Conservation (phyloP, 495 filamentous ascomycete species). For the Pseudotulostoma volvatum region DNA sequence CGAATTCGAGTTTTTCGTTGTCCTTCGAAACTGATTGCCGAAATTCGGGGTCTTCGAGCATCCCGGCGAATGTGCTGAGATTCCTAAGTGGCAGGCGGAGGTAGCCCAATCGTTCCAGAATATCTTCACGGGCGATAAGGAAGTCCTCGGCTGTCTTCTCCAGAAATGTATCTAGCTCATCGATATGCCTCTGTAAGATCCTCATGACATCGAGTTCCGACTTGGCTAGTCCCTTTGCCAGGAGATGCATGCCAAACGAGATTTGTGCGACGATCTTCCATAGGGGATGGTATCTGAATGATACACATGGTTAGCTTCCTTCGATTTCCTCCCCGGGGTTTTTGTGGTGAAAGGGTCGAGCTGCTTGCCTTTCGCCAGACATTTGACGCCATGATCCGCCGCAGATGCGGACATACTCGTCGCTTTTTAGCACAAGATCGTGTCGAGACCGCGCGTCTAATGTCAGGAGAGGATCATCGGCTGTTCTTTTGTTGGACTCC, state of each 20-base stretch:
- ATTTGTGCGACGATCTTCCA: slow-evolving; percentile 87
- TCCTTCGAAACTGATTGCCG: slow-evolving; percentile 65
- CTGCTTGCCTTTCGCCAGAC: slow-evolving; percentile 35
- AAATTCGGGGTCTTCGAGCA: slow-evolving; percentile 73
- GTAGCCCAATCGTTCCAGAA: slow-evolving; percentile 55
- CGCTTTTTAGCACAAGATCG: slow-evolving; percentile 48
- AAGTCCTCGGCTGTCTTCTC: slow-evolving; percentile 77
- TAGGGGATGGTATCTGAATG: slow-evolving; percentile 54
- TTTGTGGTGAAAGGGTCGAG: slow-evolving; percentile 8
- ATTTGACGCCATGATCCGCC: slow-evolving; percentile 59
- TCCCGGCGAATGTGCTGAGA: slow-evolving; percentile 66
- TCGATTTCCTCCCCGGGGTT: slow-evolving; percentile 2
- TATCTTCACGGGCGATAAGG: slow-evolving; percentile 57
- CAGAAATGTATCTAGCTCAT: slow-evolving; percentile 83
- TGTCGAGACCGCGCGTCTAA: slow-evolving; percentile 52
- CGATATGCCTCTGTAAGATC: slow-evolving; percentile 82
- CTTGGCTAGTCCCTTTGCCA: slow-evolving; percentile 73
- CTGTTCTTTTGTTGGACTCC: slow-evolving; percentile 41
- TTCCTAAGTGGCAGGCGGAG: slow-evolving; percentile 75
- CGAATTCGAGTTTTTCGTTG: slow-evolving; percentile 83
- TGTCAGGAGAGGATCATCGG: slow-evolving; percentile 32
- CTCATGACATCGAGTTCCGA: slow-evolving; percentile 72
- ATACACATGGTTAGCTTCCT: slow-evolving; percentile 1
- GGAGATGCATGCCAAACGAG: slow-evolving; percentile 78
- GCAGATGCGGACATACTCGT: slow-evolving; percentile 45